Evolutionary conservation across 306 rosid species (phyloP).

Genomic region (Quercus cerris): DNA sequence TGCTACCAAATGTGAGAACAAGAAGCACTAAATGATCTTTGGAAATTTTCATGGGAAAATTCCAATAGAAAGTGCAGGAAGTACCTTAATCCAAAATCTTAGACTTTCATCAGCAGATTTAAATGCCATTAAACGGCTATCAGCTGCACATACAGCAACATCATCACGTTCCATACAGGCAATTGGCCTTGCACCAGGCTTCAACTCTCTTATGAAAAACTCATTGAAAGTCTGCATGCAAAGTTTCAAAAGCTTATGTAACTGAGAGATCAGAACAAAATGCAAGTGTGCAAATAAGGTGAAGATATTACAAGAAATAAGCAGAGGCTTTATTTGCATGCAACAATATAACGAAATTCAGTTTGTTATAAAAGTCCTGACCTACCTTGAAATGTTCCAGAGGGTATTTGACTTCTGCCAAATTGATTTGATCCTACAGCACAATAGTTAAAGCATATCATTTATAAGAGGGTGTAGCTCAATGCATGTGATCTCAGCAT

Average conservation of each 20-base stretch:
- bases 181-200: slow-evolving; percentile 82
- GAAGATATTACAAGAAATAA: neutral
- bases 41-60: neutral
- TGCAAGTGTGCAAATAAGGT: neutral
- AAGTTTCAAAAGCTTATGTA: slow-evolving; percentile 7
- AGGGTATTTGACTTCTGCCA: slow-evolving; percentile 79
- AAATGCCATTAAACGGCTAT: slow-evolving; percentile 89
- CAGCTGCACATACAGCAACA: slow-evolving; percentile 86
- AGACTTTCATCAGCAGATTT: slow-evolving; percentile 65
- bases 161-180: slow-evolving; percentile 57
- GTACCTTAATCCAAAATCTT: slow-evolving; percentile 98
- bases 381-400: slow-evolving; percentile 80
- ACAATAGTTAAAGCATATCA: slow-evolving; percentile 21
- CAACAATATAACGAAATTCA: slow-evolving; percentile 18
- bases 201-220: slow-evolving; percentile 82
- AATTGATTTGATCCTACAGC: slow-evolving; percentile 84
- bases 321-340: slow-evolving; percentile 8
- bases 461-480: slow-evolving; percentile 11
- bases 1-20: neutral
- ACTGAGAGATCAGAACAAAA: neutral
- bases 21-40: neutral
- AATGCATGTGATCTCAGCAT: slow-evolving; percentile 16
- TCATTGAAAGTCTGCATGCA: slow-evolving; percentile 85
- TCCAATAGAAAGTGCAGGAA: neutral
- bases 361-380: slow-evolving; percentile 2